These are phyloP conservation scores for Ichthyophthirius multifiliis DNA, from an alignment of 169 alveolate species.

Conservation along the genomic window DNA sequence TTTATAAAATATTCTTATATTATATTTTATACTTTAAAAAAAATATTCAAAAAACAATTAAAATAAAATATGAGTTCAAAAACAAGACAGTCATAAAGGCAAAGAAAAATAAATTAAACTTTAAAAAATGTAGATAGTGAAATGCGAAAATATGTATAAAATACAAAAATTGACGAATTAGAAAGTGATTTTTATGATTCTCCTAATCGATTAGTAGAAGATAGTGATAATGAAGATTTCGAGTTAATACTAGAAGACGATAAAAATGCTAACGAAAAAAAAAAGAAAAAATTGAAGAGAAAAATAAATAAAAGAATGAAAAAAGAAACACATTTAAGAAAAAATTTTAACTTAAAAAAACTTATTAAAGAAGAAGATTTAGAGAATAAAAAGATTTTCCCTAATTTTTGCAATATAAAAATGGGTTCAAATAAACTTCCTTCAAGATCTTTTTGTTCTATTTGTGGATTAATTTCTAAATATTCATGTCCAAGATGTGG, in stretches of 20 bases:
- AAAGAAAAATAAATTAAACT: background rate
- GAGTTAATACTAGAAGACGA: conserved; percentile 6
- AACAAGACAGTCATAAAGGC: conserved; percentile 6
- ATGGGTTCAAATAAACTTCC: background rate
- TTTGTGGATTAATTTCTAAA: conserved; percentile 2
- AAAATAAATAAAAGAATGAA: conserved; percentile 12
- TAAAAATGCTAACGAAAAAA: background rate
- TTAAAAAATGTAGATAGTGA: background rate
- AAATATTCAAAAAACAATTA: background rate
- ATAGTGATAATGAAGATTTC: conserved; percentile 16
- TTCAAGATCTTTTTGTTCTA: background rate
- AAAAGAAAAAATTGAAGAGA: conserved; percentile 1
- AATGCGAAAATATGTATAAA: conserved; percentile 14
- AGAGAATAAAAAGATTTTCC: background rate
- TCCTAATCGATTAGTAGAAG: conserved; percentile 11
- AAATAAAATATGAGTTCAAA: conserved; percentile 3
- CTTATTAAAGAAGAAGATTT: conserved; percentile 17
- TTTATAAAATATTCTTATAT: too few species aligned
- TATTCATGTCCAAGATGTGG: conserved; percentile 26
- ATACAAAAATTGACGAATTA: background rate
- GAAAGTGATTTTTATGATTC: conserved; percentile 22
- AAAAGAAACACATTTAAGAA: conserved; percentile 17
- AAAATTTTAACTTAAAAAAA: conserved; percentile 8
- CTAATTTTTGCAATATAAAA: conserved; percentile 3
- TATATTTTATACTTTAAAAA: too few species aligned